These are phyloP conservation scores for Gaultheria prostrata DNA, from an alignment of 148 eudicot genomes.

Conservation along the genomic window DNA sequence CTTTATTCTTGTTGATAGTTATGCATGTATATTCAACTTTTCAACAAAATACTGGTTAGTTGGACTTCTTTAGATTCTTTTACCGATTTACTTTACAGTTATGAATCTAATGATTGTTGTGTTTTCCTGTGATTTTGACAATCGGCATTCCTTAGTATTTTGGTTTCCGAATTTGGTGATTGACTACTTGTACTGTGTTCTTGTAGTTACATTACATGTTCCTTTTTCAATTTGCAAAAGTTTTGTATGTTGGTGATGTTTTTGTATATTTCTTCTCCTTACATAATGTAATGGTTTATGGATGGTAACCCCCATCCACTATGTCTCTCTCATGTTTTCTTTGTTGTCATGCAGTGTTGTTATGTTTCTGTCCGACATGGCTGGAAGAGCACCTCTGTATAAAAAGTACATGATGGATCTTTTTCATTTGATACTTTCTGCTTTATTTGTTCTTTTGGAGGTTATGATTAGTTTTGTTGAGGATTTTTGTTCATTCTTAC, in stretches of 20 bases:
- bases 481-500: conserved; percentile 11
- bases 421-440: background rate
- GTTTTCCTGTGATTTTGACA: background rate
- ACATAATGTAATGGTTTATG: background rate
- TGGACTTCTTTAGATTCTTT: background rate
- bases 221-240: background rate
- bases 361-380: conserved; percentile 85
- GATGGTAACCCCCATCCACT: background rate
- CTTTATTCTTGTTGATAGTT: background rate
- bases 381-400: conserved; percentile 82
- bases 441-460: background rate
- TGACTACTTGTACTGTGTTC: background rate
- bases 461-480: conserved; percentile 1
- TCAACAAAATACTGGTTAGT: conserved; percentile 1
- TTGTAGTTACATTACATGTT: background rate
- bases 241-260: background rate
- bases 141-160: background rate
- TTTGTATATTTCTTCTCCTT: background rate
- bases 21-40: background rate
- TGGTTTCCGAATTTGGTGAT: background rate
- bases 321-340: conserved; percentile 7
- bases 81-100: background rate
- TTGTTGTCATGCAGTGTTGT: conserved; percentile 59
- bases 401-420: conserved; percentile 56
- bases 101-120: background rate